Conservation (phyloP, 2,329 filamentous ascomycete genomes). For the Diaporthe vaccinii region DNA sequence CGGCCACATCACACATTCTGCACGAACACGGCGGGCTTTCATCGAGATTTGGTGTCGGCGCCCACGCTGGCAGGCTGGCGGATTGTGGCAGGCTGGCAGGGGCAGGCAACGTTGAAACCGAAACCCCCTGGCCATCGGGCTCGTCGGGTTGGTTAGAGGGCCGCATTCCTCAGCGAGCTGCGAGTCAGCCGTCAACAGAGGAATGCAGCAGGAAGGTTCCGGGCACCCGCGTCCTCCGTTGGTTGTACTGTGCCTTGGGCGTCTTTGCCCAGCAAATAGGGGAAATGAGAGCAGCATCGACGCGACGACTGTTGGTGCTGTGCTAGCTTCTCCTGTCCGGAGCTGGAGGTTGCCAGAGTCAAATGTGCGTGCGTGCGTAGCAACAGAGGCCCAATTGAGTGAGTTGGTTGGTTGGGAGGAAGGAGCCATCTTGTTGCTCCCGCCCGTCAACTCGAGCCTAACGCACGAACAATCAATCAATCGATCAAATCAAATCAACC, state of each 20-base stretch:
- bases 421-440: background rate
- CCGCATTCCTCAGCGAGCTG: slow-evolving; percentile 6
- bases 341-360: background rate
- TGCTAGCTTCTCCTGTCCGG: background rate
- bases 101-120: slow-evolving; percentile 16
- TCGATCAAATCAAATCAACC: background rate
- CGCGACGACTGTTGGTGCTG: slow-evolving; percentile 2
- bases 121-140: background rate
- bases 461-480: slow-evolving; percentile 16
- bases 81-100: background rate
- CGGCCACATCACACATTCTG: background rate
- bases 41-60: slow-evolving; percentile 10
- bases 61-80: background rate
- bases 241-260: background rate
- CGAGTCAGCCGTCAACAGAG: slow-evolving; percentile 17
- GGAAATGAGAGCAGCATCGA: slow-evolving; percentile 17
- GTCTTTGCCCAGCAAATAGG: background rate
- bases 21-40: background rate
- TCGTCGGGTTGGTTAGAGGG: slow-evolving; percentile 1
- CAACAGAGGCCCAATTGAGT: background rate
- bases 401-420: background rate
- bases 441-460: background rate
- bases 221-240: background rate
- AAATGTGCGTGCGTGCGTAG: slow-evolving; percentile 5
- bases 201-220: slow-evolving; percentile 18